Evolutionary conservation across 352 stramenopile genomes (phyloP).

Genomic region (Phytophthora melonis): DNA sequence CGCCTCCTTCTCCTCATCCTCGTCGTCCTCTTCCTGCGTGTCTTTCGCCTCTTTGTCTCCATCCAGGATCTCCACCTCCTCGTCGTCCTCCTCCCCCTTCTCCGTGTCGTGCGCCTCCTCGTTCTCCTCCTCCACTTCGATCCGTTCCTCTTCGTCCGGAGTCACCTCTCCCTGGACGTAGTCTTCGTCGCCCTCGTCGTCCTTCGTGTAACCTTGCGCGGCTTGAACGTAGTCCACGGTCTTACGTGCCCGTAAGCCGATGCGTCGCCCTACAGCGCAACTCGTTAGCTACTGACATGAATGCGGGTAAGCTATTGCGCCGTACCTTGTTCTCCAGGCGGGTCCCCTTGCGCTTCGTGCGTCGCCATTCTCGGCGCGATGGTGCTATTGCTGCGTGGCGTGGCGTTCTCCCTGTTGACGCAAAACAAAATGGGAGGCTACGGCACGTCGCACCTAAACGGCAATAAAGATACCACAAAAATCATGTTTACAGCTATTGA

Average conservation of each 20-base stretch:
- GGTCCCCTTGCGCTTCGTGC: background rate
- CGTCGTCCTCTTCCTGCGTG: too few relatives aligned
- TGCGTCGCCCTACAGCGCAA: background rate
- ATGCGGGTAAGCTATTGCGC: background rate
- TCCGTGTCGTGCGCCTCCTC: background rate
- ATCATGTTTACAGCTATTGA: background rate
- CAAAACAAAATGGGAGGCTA: too few relatives aligned
- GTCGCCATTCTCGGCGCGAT: background rate
- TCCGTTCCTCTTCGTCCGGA: too few relatives aligned
- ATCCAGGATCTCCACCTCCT: background rate
- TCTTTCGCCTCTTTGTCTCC: background rate
- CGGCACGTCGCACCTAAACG: background rate
- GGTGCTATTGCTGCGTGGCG: too few relatives aligned
- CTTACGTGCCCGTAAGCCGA: background rate
- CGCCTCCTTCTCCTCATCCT: background rate
- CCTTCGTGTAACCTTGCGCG: background rate
- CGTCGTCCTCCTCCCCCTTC: background rate
- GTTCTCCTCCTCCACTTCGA: too few relatives aligned
- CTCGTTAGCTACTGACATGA: background rate
- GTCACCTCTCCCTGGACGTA: background rate
- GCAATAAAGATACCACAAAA: background rate
- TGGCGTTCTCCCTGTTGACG: too few relatives aligned
- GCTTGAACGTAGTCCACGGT: background rate
- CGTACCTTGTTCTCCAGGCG: background rate
- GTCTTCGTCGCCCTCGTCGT: background rate